These are phyloP conservation scores for Nakaseomyces nivariensis DNA, from an alignment of 1,139 yeast genomes.

Conservation along the genomic window DNA sequence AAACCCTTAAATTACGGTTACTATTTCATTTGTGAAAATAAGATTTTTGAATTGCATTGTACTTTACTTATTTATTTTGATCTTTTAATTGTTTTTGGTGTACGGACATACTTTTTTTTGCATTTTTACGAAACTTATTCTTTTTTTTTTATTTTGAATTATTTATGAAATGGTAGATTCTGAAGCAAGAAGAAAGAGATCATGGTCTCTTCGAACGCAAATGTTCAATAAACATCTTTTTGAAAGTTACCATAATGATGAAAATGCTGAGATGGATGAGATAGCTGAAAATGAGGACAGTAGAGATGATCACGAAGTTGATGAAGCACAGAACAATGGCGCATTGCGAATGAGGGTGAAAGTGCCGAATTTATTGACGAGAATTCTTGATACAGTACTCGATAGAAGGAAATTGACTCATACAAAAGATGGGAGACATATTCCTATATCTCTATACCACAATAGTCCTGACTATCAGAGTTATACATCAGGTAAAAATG, in stretches of 20 bases:
- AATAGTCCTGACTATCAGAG: constrained; percentile 16
- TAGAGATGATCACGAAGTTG: constrained; percentile 9
- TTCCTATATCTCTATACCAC: constrained; percentile 51
- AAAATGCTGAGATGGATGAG: constrained; percentile 28
- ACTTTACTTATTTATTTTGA: no score
- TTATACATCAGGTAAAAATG: constrained; percentile 14
- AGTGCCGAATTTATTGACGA: constrained; percentile 14
- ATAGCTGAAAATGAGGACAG: constrained; percentile 8
- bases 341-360: constrained; percentile 11
- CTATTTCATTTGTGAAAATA: no score
- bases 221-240: constrained; percentile 45
- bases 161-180: constrained; percentile 2
- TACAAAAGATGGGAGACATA: constrained; percentile 59
- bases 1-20: no score
- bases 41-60: no score
- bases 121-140: neutral
- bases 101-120: no score
- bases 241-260: constrained; percentile 14
- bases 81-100: no score
- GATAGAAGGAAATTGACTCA: constrained; percentile 26
- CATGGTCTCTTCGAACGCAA: constrained; percentile 66
- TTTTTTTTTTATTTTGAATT: neutral
- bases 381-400: constrained; percentile 23
- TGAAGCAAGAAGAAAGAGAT: constrained; percentile 44
- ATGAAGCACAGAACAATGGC: constrained; percentile 8